Evolutionary conservation across 1,139 yeast species (phyloP).

Genomic region (Protomyces lactucae-debilis): DNA sequence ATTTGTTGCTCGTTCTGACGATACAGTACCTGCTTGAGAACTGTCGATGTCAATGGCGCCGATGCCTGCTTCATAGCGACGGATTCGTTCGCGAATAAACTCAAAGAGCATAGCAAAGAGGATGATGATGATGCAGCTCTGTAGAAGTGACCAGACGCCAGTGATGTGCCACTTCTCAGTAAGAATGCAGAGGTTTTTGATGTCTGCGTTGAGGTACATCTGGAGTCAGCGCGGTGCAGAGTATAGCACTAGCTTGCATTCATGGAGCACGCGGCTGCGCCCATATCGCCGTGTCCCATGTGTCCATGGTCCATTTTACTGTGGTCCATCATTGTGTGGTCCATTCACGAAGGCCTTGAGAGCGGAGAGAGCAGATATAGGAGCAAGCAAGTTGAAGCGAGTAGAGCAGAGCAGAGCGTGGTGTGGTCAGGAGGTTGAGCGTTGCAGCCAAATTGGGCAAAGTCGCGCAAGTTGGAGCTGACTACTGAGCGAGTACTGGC

Average conservation of each 20-base stretch:
- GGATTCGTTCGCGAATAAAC: neutral
- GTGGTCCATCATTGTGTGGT: conserved; percentile 11
- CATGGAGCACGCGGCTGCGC: conserved; percentile 3
- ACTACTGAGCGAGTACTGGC: too few relatives aligned
- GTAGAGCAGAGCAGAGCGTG: too few relatives aligned
- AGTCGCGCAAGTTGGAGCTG: too few relatives aligned
- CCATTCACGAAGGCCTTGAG: neutral
- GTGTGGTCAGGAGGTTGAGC: too few relatives aligned
- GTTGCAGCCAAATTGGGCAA: too few relatives aligned
- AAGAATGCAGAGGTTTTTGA: conserved; percentile 13
- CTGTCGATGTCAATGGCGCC: neutral
- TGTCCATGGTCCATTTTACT: conserved; percentile 6
- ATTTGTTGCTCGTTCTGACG: neutral
- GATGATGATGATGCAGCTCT: neutral
- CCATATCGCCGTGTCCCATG: conserved; percentile 7
- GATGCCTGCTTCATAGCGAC: conserved; percentile 4
- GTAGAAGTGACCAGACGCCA: neutral
- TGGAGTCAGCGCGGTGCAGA: neutral
- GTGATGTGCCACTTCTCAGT: conserved; percentile 12
- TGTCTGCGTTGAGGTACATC: conserved; percentile 10
- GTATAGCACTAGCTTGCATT: neutral
- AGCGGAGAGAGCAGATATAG: too few relatives aligned
- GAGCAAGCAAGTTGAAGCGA: too few relatives aligned
- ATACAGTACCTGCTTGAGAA: neutral
- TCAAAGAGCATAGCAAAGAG: conserved; percentile 11